Conservation (phyloP, 2,329 filamentous ascomycete species). For the Fusarium camptoceras region DNA sequence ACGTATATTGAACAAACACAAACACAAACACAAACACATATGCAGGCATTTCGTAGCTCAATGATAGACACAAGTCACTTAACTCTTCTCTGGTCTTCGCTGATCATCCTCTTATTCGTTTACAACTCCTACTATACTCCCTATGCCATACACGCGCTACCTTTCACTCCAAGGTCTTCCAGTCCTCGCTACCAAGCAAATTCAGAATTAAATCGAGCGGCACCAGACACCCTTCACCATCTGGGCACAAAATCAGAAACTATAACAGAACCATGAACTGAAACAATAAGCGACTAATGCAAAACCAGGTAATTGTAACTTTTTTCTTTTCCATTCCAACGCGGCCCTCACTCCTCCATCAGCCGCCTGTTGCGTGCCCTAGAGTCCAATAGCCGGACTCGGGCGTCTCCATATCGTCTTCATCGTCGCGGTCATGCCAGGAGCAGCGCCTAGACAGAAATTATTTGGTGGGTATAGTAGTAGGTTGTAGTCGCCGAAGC, state of each 20-base stretch:
- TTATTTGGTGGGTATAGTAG: conserved; percentile 57
- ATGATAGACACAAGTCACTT: conserved; percentile 19
- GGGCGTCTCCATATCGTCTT: conserved; percentile 39
- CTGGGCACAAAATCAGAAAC: conserved; percentile 24
- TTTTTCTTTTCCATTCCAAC: conserved; percentile 47
- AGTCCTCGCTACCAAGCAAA: conserved; percentile 43
- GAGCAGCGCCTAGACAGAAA: conserved; percentile 52
- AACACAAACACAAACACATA: conserved; percentile 18
- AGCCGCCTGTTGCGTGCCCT: conserved; percentile 34
- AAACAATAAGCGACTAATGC: conserved; percentile 34
- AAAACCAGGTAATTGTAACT: conserved; percentile 42
- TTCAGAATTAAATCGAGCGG: conserved; percentile 44
- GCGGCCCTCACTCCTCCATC: conserved; percentile 27
- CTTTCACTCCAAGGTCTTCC: conserved; percentile 16
- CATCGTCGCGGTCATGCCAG: conserved; percentile 52
- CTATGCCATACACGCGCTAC: conserved; percentile 1
- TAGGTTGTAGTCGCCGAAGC: conserved; percentile 54
- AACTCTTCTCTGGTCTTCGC: conserved; percentile 15
- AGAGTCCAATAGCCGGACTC: conserved; percentile 36
- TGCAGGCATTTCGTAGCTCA: conserved; percentile 3
- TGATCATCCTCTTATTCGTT: conserved; percentile 30
- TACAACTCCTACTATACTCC: conserved; percentile 4
- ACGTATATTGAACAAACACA: conserved; percentile 25
- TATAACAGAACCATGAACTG: conserved; percentile 29
- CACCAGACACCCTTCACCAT: conserved; percentile 20